Conservation (phyloP, 441 rosid species). For the Biscutella laevigata region DNA sequence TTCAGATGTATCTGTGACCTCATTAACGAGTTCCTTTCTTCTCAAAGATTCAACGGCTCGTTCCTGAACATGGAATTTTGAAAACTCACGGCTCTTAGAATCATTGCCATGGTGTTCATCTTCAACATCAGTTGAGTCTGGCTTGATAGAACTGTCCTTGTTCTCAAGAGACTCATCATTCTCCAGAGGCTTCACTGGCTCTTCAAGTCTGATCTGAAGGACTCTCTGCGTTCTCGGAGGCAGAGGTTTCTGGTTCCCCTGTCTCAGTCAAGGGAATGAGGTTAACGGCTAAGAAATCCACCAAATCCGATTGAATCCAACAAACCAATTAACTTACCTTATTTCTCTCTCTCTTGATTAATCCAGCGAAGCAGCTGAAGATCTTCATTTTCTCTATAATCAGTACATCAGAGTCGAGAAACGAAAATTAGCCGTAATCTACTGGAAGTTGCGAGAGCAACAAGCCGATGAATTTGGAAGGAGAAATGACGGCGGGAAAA, state of each 20-base stretch:
- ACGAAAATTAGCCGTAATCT: constrained; percentile 58
- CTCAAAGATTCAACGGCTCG: constrained; percentile 25
- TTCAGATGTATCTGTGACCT: constrained; percentile 24
- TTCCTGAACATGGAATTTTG: constrained; percentile 46
- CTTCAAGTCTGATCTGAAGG: constrained; percentile 45
- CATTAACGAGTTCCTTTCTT: constrained; percentile 25
- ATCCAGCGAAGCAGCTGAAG: constrained; percentile 38
- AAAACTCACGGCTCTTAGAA: constrained; percentile 46
- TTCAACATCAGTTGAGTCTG: constrained; percentile 50
- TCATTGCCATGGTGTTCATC: constrained; percentile 58
- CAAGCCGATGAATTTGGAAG: constrained; percentile 20
- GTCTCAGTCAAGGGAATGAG: constrained; percentile 11
- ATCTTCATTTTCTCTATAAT: constrained; percentile 32
- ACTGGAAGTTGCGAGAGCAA: constrained; percentile 54
- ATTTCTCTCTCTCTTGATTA: constrained; percentile 33
- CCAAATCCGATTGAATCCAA: too few relatives aligned
- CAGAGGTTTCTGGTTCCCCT: constrained; percentile 33
- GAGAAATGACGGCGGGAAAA: constrained; percentile 29
- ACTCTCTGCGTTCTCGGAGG: constrained; percentile 28
- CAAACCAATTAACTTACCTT: too few relatives aligned
- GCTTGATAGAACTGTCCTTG: constrained; percentile 25
- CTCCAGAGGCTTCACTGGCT: constrained; percentile 50
- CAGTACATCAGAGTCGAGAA: not conserved
- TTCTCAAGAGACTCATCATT: constrained; percentile 31
- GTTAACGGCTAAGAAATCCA: too few relatives aligned